These are phyloP conservation scores for Ceratocystis destructans DNA, from an alignment of 2,329 filamentous ascomycete genomes.

Conservation along the genomic window DNA sequence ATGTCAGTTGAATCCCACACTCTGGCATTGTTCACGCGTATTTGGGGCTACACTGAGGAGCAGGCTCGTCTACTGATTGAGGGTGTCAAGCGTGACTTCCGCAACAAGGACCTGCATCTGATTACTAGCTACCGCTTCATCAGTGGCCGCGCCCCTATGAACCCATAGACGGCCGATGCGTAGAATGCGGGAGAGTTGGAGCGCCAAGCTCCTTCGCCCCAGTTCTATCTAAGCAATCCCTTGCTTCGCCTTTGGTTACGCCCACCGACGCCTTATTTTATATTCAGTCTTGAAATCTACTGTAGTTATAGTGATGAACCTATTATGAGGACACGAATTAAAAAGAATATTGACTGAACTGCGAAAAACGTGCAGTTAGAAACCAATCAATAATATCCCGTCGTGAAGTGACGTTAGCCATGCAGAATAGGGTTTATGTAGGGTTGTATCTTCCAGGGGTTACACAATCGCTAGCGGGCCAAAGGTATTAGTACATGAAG, in stretches of 20 bases:
- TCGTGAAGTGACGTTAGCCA: neutral
- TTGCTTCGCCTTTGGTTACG: neutral
- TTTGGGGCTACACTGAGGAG: slow-evolving; percentile 29
- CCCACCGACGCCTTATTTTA: no score
- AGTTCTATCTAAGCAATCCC: neutral
- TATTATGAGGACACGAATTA: neutral
- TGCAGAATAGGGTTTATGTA: neutral
- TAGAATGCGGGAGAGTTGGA: neutral
- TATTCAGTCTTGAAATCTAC: neutral
- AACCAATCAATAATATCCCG: no score
- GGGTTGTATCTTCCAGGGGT: neutral
- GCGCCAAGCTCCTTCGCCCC: neutral
- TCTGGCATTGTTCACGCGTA: slow-evolving; percentile 29
- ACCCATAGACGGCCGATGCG: neutral
- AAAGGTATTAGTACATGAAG: neutral
- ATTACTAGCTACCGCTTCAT: slow-evolving; percentile 28
- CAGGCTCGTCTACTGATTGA: slow-evolving; percentile 31
- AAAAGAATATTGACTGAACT: neutral
- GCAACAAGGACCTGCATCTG: slow-evolving; percentile 26
- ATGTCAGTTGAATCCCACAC: slow-evolving; percentile 33
- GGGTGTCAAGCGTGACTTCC: slow-evolving; percentile 30
- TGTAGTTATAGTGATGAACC: neutral
- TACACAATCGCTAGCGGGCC: neutral
- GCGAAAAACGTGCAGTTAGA: no score
- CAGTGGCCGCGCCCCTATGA: slow-evolving; percentile 21